Base-by-base conservation (phyloP, 169 alveolate genomes). In the Plasmodium berghei region DNA sequence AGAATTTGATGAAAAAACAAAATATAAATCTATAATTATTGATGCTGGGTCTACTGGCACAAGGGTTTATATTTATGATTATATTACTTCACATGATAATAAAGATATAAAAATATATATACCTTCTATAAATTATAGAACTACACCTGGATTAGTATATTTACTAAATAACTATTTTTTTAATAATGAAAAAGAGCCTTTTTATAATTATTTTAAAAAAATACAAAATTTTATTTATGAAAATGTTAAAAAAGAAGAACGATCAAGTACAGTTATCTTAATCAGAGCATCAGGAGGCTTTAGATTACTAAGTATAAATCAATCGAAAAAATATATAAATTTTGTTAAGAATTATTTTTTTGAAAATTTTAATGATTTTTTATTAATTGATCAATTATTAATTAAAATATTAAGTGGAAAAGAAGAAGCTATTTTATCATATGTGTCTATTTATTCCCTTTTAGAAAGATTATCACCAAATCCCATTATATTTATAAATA, bases 11-110 rank as follows among this genome's bases (percentile, higher is more conserved):
- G 28, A 16, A 40, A 45, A 8, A 16, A 16, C 26, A 10, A 59
- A 59, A 20, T 48, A 86, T 46, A 87, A 87, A 63, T 55, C 88
- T 1, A 61, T 87, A 52, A 48, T 87, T 42, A 69, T 87, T 45
- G 92, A 87, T 69, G 92, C 92, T 22, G 92, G 92, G 16, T 87
- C 92, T 18, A 87, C 92, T 12, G 92, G 92, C 1, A 87, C 89
- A 40, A 64, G 92, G 42, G 80, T 87, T 9, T 56, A 87, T 69
- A 75, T 87, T 48, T 87, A 87, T 73, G 72, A 86, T 34, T 86
- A 86, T 22, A 59, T 56, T 22, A 86, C 72, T 5, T 4, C 49
- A 42, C 42, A 71, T 42, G 22, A 86, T 9, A 24, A 70, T 24
- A 49, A 86, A 54, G 67, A 72, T 46, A 86, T 86, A 20, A 86